Conservation (phyloP, 805 yeast species). For the Cephaloascus albidus region DNA sequence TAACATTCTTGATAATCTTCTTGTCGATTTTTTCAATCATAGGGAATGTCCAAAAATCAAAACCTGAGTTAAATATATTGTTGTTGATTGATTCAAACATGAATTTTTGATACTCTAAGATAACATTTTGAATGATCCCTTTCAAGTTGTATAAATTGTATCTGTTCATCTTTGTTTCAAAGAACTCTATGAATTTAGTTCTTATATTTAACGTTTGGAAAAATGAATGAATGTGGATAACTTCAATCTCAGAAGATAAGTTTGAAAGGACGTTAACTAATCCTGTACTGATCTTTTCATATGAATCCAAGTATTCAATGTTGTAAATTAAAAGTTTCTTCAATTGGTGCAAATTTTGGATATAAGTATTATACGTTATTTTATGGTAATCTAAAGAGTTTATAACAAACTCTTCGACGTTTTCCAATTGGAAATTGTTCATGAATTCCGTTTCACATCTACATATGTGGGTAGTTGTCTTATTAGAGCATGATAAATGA, state of each 20-base stretch:
- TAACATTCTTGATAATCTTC: neutral
- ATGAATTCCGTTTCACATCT: neutral
- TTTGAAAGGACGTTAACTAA: neutral
- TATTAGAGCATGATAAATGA: neutral
- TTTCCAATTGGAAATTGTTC: neutral
- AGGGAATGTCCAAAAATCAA: neutral
- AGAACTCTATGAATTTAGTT: no score
- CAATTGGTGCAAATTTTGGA: neutral
- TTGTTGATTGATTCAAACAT: neutral
- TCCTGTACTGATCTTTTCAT: neutral
- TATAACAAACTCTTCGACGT: neutral
- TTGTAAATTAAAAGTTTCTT: neutral
- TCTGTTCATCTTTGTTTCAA: neutral
- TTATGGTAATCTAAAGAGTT: neutral
- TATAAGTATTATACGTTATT: neutral
- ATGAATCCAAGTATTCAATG: neutral
- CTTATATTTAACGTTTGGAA: neutral
- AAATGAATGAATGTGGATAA: neutral
- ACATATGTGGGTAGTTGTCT: neutral
- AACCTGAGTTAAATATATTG: neutral
- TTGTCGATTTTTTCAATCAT: neutral
- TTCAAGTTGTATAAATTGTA: neutral
- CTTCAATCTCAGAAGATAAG: neutral
- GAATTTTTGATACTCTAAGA: neutral
- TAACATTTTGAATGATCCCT: neutral